Base-by-base conservation (phyloP, 2,329 filamentous ascomycete species). In the Cladosporium sp. region DNA sequence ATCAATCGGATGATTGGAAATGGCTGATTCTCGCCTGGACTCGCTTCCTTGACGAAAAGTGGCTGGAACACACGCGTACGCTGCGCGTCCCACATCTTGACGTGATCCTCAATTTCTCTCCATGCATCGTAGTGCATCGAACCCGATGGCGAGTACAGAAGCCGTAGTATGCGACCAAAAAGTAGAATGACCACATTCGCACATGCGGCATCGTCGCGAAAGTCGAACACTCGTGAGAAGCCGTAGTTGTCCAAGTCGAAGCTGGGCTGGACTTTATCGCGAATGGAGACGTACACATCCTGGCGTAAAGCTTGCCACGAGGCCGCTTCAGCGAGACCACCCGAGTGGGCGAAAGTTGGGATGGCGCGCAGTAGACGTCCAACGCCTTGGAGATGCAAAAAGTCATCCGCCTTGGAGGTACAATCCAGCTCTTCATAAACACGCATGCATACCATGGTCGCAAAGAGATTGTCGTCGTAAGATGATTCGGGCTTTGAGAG, bases 281-380 rank as follows among this genome's bases (percentile, higher is more conserved):
- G 76, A 4, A 80, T 68, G 0, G 77, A 78, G 10, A 78, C 75
- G 59, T 80, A 80, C 28, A 81, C 79, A 38, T 79, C 78, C 67
- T 81, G 79, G 12, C 79, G 74, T 3, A 81, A 70, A 10, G 79
- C 79, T 49, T 80, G 78, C 79, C 79, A 81, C 59, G 78, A 80
- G 2, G 78, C 76, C 11, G 79, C 78, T 68, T 81, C 79, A 0
- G 75, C 76, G 1, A 81, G 69, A 0, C 79, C 79, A 0, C 79
- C 78, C 4, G 79, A 79, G 0, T 75, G 75, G 2, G 78, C 78
- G 7, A 79, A 79, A 24, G 72, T 75, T 5, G 78, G 76, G 66
- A 80, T 77, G 1, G 76, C 73, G 10, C 78, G 78, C 21, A 81
- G 74, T 0, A 81, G 71, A 6, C 77, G 73, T 36, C 76, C 79